Percentiles rank a stretch among this genome's conserved stretches.
These are phyloP conservation scores for Nepenthes alata DNA, from an alignment of 179 eudicot species.

Conservation along the genomic window DNA sequence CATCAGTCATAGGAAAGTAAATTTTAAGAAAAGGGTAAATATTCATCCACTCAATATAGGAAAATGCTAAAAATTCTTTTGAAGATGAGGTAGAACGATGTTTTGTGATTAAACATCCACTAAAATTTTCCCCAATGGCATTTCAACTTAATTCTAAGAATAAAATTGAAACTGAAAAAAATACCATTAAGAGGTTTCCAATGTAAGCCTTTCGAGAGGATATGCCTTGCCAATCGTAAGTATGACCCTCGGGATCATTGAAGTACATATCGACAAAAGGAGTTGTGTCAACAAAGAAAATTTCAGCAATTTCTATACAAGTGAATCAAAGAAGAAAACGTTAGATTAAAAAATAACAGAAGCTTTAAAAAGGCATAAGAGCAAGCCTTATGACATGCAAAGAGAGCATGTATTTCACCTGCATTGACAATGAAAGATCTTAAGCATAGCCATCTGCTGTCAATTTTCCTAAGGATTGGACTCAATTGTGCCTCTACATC, in stretches of 20 bases:
- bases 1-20: no score
- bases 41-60: no score
- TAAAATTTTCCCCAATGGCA: no score
- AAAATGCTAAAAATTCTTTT: not conserved
- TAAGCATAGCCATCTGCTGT: constrained; percentile 23
- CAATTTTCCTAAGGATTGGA: constrained; percentile 12
- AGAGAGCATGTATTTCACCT: constrained; percentile 7
- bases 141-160: no score
- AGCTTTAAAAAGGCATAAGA: not conserved
- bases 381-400: no score
- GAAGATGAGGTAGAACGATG: not conserved
- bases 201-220: constrained; percentile 15
- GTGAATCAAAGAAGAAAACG: not conserved
- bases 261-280: constrained; percentile 23
- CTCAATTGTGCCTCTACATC: constrained; percentile 27
- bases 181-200: constrained; percentile 16
- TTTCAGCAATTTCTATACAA: constrained; percentile 16
- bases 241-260: constrained; percentile 10
- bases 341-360: not conserved
- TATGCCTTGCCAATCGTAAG: constrained; percentile 33
- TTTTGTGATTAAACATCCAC: no score
- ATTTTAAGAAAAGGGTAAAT: no score
- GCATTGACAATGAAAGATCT: constrained; percentile 22
- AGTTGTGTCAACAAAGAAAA: constrained; percentile 32
- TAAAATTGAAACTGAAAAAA: not conserved